Evolutionary conservation across 176 grass and related monocot species (phyloP).

Genomic region (Eremochloa ophiuroides): DNA sequence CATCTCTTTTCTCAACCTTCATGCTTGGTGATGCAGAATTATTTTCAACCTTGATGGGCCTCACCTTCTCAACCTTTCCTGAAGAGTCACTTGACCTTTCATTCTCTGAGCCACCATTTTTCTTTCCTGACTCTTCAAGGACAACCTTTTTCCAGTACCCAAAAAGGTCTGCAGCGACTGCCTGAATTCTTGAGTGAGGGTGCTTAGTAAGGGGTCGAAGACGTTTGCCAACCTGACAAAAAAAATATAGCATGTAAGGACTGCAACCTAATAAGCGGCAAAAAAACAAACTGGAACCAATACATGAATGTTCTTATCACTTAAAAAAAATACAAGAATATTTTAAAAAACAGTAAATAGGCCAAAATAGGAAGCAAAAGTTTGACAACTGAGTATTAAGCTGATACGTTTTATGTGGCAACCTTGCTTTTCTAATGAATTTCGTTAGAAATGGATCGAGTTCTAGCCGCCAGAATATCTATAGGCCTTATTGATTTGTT

Average conservation of each 20-base stretch:
- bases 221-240: conserved; percentile 73
- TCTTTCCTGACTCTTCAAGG: conserved; percentile 65
- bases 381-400: background rate
- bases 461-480: background rate
- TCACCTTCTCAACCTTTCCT: conserved; percentile 27
- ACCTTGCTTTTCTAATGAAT: background rate
- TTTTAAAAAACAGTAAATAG: background rate
- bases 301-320: background rate
- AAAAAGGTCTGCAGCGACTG: conserved; percentile 64
- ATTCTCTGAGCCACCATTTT: conserved; percentile 46
- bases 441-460: background rate
- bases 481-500: background rate
- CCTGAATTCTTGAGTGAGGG: conserved; percentile 56
- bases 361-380: background rate
- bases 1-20: conserved; percentile 33
- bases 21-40: conserved; percentile 27
- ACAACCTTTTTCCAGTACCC: conserved; percentile 82
- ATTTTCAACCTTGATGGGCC: conserved; percentile 39
- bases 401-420: background rate
- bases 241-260: background rate
- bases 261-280: background rate
- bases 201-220: conserved; percentile 79
- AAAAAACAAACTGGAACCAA: background rate
- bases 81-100: conserved; percentile 36
- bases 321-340: no score